Percentiles rank a stretch among this genome's conserved stretches.
phyloP scores from a whole-genome alignment of 75 land plant species.

The Pinus taeda region DNA sequence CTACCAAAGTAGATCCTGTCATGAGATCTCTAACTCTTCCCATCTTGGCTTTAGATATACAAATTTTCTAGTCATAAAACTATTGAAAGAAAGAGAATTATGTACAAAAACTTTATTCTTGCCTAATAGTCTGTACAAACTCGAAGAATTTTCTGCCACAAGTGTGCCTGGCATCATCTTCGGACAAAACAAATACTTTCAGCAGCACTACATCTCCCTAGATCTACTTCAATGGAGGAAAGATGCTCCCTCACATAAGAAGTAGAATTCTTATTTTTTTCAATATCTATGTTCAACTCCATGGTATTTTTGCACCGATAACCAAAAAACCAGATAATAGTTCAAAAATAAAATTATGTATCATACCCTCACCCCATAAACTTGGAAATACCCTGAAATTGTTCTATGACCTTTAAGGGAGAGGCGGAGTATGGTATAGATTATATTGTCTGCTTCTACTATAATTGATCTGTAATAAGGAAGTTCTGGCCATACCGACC shows the following conservation, averaged over 20 bases:
- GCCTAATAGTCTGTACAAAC: slow-evolving; percentile 6
- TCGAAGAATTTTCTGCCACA: slow-evolving; percentile 4
- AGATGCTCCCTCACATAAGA: slow-evolving; percentile 10
- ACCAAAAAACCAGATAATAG: background rate
- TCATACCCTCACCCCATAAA: slow-evolving; percentile 8
- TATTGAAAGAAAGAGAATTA: background rate
- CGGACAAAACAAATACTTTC: background rate
- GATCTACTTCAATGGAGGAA: slow-evolving; percentile 10
- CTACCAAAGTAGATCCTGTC: no score
- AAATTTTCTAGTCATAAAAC: no score
- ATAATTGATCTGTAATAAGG: slow-evolving; percentile 3
- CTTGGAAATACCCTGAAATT: slow-evolving; percentile 7
- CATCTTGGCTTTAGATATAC: no score
- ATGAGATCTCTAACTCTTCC: no score
- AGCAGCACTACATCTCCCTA: slow-evolving; percentile 1
- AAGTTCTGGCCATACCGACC: background rate
- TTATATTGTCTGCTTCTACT: background rate
- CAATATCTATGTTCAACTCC: background rate
- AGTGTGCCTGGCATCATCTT: slow-evolving; percentile 2
- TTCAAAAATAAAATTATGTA: background rate
- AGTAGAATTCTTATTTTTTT: slow-evolving; percentile 1
- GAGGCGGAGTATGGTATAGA: slow-evolving; percentile 2
- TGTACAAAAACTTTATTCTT: background rate
- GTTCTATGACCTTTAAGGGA: background rate
- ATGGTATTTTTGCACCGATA: background rate